Evolutionary conservation across 2,329 filamentous ascomycete species (phyloP), one percentile per base, ranked within the genome.

Genomic region (Tolypocladium nubicola): DNA sequence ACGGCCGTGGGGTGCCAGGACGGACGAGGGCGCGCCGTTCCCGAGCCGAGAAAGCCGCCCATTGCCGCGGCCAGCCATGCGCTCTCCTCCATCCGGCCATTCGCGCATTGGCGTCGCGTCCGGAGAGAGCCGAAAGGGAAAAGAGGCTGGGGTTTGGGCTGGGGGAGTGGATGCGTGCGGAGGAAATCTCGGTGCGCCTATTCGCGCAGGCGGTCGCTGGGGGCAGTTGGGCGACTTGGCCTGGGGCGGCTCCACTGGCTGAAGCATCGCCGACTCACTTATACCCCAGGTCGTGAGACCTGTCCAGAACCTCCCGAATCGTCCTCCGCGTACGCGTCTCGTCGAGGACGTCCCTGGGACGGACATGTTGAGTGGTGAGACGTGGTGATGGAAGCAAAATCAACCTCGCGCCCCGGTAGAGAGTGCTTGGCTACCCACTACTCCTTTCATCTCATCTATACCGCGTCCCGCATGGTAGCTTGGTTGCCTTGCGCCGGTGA

Each of bases 311-410:
- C 57, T 72, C 67, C 38, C 61, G 61, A 26, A 78, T 67, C 1
- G 68, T 66, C 2, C 59, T 3, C 23, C 10, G 73, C 75, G 59
- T 80, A 81, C 1, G 66, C 2, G 60, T 64, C 61, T 81, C 78
- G 43, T 74, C 69, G 13, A 61, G 61, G 30, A 71, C 58, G 53
- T 79, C 68, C 3, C 62, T 53, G 47, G 47, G 14, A 37, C 37
- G 38, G 38, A 39, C 38, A 19, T 39, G 13, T 39, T 39, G 38
- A 19, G 14, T 4, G 38, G 38, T 1, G 38, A 39, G 38, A 14
- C 26, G 23, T 30, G 26, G 30, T 9, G 30, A 33, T 7, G 30
- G 30, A 33, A 33, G 30, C 30, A 33, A 33, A 5, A 33, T 33
- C 30, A 33, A 5, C 7, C 30, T 33, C 30, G 30, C 30, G 30